Percentiles rank a stretch among this genome's conserved stretches.
Conservation (phyloP, 306 rosid species). For the Nissolia schottii region DNA sequence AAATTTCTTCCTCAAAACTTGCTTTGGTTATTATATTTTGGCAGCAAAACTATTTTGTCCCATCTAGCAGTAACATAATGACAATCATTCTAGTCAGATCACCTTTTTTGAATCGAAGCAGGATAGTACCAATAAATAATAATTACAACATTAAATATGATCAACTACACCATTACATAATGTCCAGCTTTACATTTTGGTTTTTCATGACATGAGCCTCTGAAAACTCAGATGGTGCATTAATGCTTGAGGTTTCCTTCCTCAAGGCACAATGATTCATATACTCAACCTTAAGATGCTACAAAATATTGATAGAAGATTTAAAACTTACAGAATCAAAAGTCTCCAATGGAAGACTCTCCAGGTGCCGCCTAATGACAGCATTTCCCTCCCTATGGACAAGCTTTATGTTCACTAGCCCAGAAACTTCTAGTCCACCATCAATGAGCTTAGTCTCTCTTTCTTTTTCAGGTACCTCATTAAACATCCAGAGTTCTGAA, state of each 20-base stretch:
- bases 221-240: constrained; percentile 1
- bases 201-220: not conserved
- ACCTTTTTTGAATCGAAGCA: not conserved
- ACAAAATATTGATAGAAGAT: constrained; percentile 10
- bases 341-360: constrained; percentile 88
- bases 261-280: not conserved
- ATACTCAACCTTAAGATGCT: constrained; percentile 9
- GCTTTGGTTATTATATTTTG: constrained; percentile 1
- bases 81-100: not conserved
- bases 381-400: constrained; percentile 94
- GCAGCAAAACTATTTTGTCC: not conserved
- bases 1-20: constrained; percentile 10
- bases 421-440: constrained; percentile 83
- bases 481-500: constrained; percentile 98
- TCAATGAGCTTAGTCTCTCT: constrained; percentile 85
- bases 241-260: constrained; percentile 18
- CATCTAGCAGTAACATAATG: not conserved
- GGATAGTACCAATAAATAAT: not conserved
- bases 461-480: constrained; percentile 81
- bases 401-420: constrained; percentile 72
- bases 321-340: constrained; percentile 83
- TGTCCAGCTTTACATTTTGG: constrained; percentile 1
- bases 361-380: constrained; percentile 90
- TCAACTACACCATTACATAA: not conserved
- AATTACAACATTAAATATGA: constrained; percentile 6